A percentile compares a stretch with the other conserved stretches of the same genome.
Conservation (phyloP, 1,284 basidiomycete species). For the Sanghuangporus weigelae region DNA sequence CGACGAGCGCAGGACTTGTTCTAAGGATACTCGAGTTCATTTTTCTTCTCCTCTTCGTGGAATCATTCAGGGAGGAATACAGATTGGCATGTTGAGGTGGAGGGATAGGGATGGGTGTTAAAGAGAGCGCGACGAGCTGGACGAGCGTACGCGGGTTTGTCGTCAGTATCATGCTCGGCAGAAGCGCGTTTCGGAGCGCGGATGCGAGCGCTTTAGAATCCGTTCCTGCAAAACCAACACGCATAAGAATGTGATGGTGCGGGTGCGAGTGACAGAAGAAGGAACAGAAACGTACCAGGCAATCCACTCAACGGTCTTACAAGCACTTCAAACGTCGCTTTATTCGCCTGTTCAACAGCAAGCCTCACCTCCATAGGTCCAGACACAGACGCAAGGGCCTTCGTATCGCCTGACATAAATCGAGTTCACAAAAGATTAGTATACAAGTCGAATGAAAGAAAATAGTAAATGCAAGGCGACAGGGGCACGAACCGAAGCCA, state of each 20-base stretch:
- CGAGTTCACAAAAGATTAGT: neutral
- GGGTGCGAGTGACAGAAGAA: no score
- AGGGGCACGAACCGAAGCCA: constrained; percentile 42
- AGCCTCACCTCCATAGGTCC: constrained; percentile 73
- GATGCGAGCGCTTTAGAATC: constrained; percentile 54
- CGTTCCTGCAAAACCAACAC: constrained; percentile 34
- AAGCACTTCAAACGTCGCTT: constrained; percentile 64
- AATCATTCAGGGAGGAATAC: neutral
- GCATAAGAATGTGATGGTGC: no score
- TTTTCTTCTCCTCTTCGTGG: neutral
- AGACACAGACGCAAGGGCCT: constrained; percentile 60
- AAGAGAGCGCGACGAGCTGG: constrained; percentile 63
- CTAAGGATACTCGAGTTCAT: constrained; percentile 17
- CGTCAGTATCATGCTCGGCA: constrained; percentile 53
- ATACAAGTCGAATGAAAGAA: neutral
- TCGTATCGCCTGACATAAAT: constrained; percentile 35
- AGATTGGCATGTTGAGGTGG: neutral
- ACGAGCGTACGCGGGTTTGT: constrained; percentile 63
- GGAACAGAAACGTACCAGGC: constrained; percentile 41
- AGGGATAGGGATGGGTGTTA: constrained; percentile 30
- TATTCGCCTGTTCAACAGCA: constrained; percentile 60
- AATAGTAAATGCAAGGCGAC: neutral
- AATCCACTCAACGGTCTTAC: constrained; percentile 62
- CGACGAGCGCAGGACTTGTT: constrained; percentile 31
- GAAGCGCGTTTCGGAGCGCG: constrained; percentile 48